Evolutionary conservation across 2,329 filamentous ascomycete species (phyloP).

Genomic region (Colletotrichum gigasporum): DNA sequence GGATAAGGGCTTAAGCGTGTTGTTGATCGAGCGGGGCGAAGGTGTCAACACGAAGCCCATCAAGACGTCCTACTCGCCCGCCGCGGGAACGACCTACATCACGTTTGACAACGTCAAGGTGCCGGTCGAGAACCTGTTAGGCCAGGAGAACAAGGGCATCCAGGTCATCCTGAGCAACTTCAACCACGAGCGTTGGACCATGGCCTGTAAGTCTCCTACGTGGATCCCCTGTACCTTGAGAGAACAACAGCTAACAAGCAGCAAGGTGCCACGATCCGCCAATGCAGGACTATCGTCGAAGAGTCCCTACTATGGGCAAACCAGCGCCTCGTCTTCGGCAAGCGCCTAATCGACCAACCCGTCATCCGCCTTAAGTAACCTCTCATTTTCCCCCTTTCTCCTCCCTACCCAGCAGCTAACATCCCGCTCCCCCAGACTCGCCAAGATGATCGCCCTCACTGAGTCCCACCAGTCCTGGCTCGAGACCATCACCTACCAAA

Average conservation of each 20-base stretch:
- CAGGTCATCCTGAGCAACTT: conserved; percentile 87
- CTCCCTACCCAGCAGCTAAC: background rate
- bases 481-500: conserved; percentile 86
- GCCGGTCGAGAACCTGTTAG: conserved; percentile 79
- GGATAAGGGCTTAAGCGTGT: conserved; percentile 79
- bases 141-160: conserved; percentile 87
- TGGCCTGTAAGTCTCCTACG: conserved; percentile 64
- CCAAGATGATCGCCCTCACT: conserved; percentile 85
- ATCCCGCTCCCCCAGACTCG: conserved; percentile 62
- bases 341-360: conserved; percentile 83
- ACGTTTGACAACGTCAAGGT: conserved; percentile 91
- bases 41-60: conserved; percentile 80
- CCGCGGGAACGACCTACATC: conserved; percentile 82
- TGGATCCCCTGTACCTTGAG: background rate
- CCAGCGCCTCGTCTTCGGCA: conserved; percentile 85
- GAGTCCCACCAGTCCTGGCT: conserved; percentile 90
- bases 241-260: conserved; percentile 26
- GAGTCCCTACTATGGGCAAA: conserved; percentile 90
- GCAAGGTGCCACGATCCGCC: conserved; percentile 67
- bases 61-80: conserved; percentile 83
- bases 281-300: conserved; percentile 76
- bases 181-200: conserved; percentile 86
- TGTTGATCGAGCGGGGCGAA: conserved; percentile 78
- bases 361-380: conserved; percentile 80
- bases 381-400: background rate